A percentile compares a stretch with the other conserved stretches of the same genome.
These are phyloP conservation scores for Akanthomyces lecanii DNA, from an alignment of 2,329 filamentous ascomycete genomes.

Conservation along the genomic window DNA sequence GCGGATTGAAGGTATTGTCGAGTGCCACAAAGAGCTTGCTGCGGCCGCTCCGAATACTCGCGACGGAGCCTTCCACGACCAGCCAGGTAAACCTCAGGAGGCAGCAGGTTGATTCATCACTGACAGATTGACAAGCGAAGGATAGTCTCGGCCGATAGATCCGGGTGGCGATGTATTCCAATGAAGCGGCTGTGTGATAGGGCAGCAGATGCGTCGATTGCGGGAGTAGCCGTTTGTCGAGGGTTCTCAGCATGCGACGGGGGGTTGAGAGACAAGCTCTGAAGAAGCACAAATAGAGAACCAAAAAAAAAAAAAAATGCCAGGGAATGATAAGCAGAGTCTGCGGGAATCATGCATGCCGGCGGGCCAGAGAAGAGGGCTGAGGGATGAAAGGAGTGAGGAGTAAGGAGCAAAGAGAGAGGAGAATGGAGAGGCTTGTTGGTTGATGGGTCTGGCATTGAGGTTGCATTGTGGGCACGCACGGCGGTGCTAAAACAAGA, in stretches of 20 bases:
- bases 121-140: background rate
- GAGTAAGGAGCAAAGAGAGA: background rate
- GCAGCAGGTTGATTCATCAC: too few relatives aligned
- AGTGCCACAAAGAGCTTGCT: too few relatives aligned
- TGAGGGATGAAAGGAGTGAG: background rate
- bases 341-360: background rate
- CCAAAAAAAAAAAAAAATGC: background rate
- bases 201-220: background rate
- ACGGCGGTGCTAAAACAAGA: background rate
- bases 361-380: background rate
- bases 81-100: too few relatives aligned
- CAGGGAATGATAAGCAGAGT: background rate
- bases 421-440: background rate
- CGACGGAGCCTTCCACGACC: too few relatives aligned
- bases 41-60: too few relatives aligned
- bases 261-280: background rate
- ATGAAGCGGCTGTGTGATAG: background rate
- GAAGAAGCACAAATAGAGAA: background rate
- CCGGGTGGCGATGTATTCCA: background rate
- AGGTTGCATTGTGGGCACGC: background rate
- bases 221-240: background rate
- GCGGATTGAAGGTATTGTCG: too few relatives aligned
- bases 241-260: background rate
- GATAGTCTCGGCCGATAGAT: background rate
- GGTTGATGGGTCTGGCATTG: constrained; percentile 6